Evolutionary conservation across 805 yeast genomes (phyloP).

Genomic region (Monosporozyma siamensis): DNA sequence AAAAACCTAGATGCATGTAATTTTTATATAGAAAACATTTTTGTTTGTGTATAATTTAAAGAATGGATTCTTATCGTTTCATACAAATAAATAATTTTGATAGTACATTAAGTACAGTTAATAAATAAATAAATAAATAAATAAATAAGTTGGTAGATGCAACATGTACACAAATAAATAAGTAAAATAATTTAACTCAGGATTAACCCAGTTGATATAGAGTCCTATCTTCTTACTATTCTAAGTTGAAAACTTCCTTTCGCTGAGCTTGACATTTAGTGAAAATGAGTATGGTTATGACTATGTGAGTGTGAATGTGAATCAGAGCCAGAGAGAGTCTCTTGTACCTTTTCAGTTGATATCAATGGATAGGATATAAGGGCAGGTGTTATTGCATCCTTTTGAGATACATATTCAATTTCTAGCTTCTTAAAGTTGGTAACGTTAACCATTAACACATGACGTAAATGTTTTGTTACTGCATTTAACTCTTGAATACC

Average conservation of each 20-base stretch:
- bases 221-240: no score
- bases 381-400: neutral
- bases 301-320: constrained; percentile 10
- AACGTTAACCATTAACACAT: constrained; percentile 29
- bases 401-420: constrained; percentile 27
- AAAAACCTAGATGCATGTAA: neutral
- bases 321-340: constrained; percentile 4
- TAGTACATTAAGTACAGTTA: neutral
- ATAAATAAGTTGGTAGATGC: neutral
- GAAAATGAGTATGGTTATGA: constrained; percentile 17
- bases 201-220: no score
- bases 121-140: neutral
- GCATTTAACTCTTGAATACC: constrained; percentile 32
- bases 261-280: no score
- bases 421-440: constrained; percentile 36
- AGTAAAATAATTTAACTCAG: neutral
- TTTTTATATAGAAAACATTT: no score
- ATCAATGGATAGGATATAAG: neutral
- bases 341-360: neutral
- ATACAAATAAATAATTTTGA: neutral
- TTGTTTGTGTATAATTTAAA: neutral
- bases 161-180: no score
- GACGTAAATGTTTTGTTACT: constrained; percentile 29
- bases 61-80: neutral
- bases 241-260: no score